Conservation (phyloP, 768 basidiomycete species). For the Pulveroboletus frians region DNA sequence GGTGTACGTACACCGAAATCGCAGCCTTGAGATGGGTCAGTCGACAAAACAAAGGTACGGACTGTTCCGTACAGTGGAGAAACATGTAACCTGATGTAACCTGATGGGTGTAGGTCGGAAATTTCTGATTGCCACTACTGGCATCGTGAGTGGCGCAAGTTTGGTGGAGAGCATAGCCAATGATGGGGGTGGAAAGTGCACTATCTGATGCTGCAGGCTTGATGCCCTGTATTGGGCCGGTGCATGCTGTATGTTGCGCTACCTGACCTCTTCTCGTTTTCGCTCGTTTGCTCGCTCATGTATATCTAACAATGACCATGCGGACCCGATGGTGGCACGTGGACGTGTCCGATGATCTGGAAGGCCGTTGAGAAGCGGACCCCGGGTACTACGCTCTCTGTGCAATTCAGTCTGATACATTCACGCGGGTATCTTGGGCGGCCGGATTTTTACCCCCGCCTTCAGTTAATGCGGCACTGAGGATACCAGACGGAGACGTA, state of each 20-base stretch:
- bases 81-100: no score
- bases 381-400: slow-evolving; percentile 9
- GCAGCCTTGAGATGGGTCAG: slow-evolving; percentile 91
- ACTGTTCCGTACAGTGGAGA: background rate
- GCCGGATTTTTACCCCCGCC: slow-evolving; percentile 1
- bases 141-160: slow-evolving; percentile 76
- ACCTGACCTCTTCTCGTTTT: slow-evolving; percentile 6
- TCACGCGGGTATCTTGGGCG: slow-evolving; percentile 1
- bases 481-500: slow-evolving; percentile 7
- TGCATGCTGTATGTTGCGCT: slow-evolving; percentile 8
- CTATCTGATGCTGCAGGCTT: slow-evolving; percentile 30
- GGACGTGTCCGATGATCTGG: slow-evolving; percentile 44
- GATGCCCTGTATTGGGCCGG: background rate
- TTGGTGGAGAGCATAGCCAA: slow-evolving; percentile 66
- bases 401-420: background rate
- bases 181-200: slow-evolving; percentile 34
- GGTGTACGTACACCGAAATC: slow-evolving; percentile 96
- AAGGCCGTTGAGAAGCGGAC: slow-evolving; percentile 22
- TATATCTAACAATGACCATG: background rate
- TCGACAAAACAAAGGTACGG: slow-evolving; percentile 72
- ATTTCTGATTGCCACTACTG: slow-evolving; percentile 88
- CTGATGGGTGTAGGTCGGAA: slow-evolving; percentile 57
- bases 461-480: slow-evolving; percentile 2
- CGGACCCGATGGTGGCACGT: slow-evolving; percentile 14
- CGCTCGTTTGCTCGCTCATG: background rate